Evolutionary conservation across 495 filamentous ascomycete species (phyloP).

Genomic region (Parachaetomium inaequale): DNA sequence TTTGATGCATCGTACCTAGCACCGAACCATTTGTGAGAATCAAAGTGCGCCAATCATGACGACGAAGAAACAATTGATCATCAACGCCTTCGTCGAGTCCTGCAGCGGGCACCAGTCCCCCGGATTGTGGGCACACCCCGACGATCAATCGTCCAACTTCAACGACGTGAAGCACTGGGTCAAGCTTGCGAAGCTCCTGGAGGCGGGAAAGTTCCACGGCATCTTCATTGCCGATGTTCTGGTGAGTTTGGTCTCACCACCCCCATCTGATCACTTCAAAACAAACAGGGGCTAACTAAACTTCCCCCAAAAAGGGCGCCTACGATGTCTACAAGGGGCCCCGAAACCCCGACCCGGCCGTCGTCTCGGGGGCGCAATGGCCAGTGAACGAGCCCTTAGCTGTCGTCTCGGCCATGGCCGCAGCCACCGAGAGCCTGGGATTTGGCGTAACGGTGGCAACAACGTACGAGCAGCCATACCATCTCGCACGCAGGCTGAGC

Average conservation of each 20-base stretch:
- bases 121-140: slow-evolving; percentile 58
- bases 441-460: slow-evolving; percentile 63
- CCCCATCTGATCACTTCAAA: slow-evolving; percentile 7
- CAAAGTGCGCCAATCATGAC: too few species aligned
- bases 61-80: slow-evolving; percentile 56
- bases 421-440: slow-evolving; percentile 57
- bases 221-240: slow-evolving; percentile 54
- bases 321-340: slow-evolving; percentile 62
- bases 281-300: neutral
- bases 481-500: slow-evolving; percentile 60
- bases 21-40: too few species aligned
- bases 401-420: slow-evolving; percentile 48
- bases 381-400: slow-evolving; percentile 54
- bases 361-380: slow-evolving; percentile 62
- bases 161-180: slow-evolving; percentile 55
- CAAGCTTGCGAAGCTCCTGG: slow-evolving; percentile 53
- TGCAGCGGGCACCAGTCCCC: slow-evolving; percentile 60
- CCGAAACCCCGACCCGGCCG: slow-evolving; percentile 52
- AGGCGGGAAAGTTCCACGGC: slow-evolving; percentile 57
- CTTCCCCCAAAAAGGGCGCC: slow-evolving; percentile 41
- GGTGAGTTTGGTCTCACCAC: neutral
- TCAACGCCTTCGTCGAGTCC: slow-evolving; percentile 63
- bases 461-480: slow-evolving; percentile 68
- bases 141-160: slow-evolving; percentile 52
- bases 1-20: too few species aligned